Percentiles rank a stretch among this genome's conserved stretches.
Evolutionary conservation across 805 yeast genomes (phyloP).

Genomic region (Candida lessepsii): DNA sequence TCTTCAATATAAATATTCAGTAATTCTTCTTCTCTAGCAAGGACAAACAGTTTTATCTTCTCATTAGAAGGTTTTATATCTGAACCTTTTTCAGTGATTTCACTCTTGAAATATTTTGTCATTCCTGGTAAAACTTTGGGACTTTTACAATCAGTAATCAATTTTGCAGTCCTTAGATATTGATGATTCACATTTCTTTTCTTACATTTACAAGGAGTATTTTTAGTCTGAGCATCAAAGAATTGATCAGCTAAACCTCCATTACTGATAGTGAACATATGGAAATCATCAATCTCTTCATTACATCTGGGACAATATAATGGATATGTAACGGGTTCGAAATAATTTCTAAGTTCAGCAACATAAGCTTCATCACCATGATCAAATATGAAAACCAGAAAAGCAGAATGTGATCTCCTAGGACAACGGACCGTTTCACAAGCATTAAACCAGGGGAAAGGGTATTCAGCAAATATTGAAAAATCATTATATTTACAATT

Average conservation of each 20-base stretch:
- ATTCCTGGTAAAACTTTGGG: background rate
- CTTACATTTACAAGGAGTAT: background rate
- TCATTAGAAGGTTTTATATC: background rate
- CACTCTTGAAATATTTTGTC: slow-evolving; percentile 4
- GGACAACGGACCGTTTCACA: too few relatives aligned
- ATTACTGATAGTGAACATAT: background rate
- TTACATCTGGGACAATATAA: background rate
- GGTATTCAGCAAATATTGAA: background rate
- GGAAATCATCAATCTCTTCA: too few relatives aligned
- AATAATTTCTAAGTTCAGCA: background rate
- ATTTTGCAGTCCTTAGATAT: background rate
- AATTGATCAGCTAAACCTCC: slow-evolving; percentile 1
- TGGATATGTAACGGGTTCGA: background rate
- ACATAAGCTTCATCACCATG: background rate
- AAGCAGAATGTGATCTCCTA: too few relatives aligned
- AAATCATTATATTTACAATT: slow-evolving; percentile 13
- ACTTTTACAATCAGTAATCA: background rate
- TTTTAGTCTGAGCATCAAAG: too few relatives aligned
- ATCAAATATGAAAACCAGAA: too few relatives aligned
- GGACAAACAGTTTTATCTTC: background rate
- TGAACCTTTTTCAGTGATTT: background rate
- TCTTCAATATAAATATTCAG: background rate
- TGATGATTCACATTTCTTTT: slow-evolving; percentile 1
- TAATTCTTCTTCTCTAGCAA: slow-evolving; percentile 1
- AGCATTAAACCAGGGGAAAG: slow-evolving; percentile 5